These are phyloP conservation scores for Ceratobasidium sp. DNA, from an alignment of 1,284 basidiomycete species.

Conservation along the genomic window DNA sequence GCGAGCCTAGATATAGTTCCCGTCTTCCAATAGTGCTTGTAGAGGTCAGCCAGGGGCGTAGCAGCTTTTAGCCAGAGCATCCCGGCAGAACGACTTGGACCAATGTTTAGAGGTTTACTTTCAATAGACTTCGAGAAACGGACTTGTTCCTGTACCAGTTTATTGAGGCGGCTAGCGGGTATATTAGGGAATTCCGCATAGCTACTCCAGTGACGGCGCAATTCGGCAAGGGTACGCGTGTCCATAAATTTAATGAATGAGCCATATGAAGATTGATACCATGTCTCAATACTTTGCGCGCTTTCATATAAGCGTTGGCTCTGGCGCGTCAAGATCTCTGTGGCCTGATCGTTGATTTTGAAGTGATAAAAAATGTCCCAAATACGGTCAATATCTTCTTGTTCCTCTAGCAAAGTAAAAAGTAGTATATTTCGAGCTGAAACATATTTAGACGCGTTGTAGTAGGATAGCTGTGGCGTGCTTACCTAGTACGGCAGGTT, in stretches of 20 bases:
- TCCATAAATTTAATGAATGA: conserved; percentile 3
- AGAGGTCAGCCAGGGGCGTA: not conserved
- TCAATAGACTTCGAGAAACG: conserved; percentile 4
- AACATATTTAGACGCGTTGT: too few relatives aligned
- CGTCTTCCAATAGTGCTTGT: conserved; percentile 29
- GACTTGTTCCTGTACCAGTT: not conserved
- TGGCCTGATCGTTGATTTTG: conserved; percentile 18
- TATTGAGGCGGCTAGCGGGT: not conserved
- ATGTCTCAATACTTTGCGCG: not conserved
- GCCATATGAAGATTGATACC: not conserved
- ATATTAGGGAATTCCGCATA: conserved; percentile 18
- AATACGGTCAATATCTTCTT: not conserved
- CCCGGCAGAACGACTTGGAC: conserved; percentile 16
- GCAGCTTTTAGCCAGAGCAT: conserved; percentile 27
- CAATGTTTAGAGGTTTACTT: not conserved
- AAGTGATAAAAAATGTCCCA: conserved; percentile 42
- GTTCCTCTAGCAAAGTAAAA: conserved; percentile 3
- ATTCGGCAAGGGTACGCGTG: not conserved
- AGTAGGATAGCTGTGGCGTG: too few relatives aligned
- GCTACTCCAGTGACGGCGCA: conserved; percentile 20
- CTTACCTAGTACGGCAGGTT: conserved; percentile 8
- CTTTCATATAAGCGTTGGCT: conserved; percentile 3
- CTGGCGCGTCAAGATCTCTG: not conserved
- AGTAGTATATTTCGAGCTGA: conserved; percentile 29
- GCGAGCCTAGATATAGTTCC: conserved; percentile 11